phyloP scores from a whole-genome alignment of 257 asterid genomes.

The Anisodus acutangulus region DNA sequence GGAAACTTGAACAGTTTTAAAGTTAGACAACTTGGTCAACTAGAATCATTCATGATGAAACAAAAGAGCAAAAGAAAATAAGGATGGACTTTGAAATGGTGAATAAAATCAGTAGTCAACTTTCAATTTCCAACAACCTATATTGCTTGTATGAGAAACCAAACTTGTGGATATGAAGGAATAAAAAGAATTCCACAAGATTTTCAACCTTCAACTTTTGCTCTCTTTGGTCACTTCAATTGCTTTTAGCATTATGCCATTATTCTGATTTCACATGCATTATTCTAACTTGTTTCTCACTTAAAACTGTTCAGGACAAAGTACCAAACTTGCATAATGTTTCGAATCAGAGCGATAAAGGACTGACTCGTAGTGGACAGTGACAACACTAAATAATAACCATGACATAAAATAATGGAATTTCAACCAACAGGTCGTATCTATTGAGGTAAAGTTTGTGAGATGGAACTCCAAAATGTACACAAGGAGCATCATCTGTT shows the following conservation, averaged over 20 bases:
- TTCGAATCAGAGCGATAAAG: too few species aligned
- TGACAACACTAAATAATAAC: background rate
- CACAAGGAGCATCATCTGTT: conserved; percentile 25
- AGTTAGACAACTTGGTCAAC: conserved; percentile 18
- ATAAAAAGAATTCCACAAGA: background rate
- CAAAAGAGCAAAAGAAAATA: background rate
- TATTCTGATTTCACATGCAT: conserved; percentile 14
- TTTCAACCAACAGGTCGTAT: background rate
- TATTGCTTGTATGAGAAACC: background rate
- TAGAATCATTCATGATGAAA: background rate
- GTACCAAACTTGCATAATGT: background rate
- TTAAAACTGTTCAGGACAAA: background rate
- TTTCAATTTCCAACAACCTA: conserved; percentile 15
- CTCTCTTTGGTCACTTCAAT: background rate
- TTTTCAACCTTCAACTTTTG: background rate
- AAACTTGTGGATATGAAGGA: background rate
- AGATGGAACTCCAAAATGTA: conserved; percentile 27
- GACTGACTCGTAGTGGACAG: too few species aligned
- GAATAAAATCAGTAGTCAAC: conserved; percentile 22
- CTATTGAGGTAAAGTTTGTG: conserved; percentile 15
- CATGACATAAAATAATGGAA: conserved; percentile 20
- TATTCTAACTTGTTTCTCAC: background rate
- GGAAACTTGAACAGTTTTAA: conserved; percentile 19
- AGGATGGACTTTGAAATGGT: background rate
- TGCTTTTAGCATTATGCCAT: background rate